Evolutionary conservation across 805 yeast genomes (phyloP).

Genomic region (Yarrowia sp.): DNA sequence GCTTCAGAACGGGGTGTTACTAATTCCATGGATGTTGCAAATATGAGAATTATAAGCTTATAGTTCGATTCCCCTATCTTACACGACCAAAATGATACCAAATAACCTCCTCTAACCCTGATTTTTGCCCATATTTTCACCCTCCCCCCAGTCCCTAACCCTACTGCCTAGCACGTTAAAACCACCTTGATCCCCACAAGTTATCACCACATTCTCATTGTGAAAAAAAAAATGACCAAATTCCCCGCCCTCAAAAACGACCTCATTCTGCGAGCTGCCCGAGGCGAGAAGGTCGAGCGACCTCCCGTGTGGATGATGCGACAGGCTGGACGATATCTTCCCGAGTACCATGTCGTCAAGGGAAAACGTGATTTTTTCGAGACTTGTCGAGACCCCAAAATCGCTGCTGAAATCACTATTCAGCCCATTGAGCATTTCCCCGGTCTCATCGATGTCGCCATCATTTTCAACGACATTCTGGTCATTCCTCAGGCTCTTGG

Average conservation of each 20-base stretch:
- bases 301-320: constrained; percentile 99
- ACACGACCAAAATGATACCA: neutral
- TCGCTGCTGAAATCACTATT: constrained; percentile 89
- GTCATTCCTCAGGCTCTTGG: constrained; percentile 99
- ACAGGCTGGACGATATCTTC: constrained; percentile 90
- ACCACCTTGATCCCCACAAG: neutral
- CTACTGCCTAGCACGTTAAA: neutral
- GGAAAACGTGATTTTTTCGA: constrained; percentile 86
- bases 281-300: constrained; percentile 79
- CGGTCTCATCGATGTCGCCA: constrained; percentile 93
- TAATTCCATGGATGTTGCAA: too few species aligned
- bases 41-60: too few species aligned
- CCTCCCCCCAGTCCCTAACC: neutral
- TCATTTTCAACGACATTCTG: constrained; percentile 89
- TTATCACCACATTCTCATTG: neutral
- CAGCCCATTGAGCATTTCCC: constrained; percentile 90
- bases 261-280: constrained; percentile 85
- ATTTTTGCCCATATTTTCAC: too few species aligned
- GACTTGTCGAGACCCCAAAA: constrained; percentile 91
- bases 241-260: constrained; percentile 66
- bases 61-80: neutral
- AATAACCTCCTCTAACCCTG: neutral
- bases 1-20: neutral
- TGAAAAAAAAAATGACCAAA: neutral
- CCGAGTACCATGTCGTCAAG: constrained; percentile 80